Conservation (phyloP, 768 basidiomycete genomes). For the Psilocybe sp. region DNA sequence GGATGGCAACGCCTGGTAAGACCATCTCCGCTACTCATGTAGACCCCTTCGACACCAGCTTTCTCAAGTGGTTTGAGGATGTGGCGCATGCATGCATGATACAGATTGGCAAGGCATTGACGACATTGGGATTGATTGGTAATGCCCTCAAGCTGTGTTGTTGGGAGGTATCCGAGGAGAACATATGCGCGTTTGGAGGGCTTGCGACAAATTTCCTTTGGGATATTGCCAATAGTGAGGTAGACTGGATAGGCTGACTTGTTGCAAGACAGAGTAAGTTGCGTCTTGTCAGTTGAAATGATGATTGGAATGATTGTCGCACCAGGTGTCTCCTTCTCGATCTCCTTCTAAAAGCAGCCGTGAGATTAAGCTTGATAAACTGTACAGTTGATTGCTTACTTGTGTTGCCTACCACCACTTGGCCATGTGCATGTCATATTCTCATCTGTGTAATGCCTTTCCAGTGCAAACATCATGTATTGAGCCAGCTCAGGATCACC, state of each 20-base stretch:
- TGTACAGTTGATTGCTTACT: constrained; percentile 23
- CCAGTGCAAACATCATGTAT: constrained; percentile 30
- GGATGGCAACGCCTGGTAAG: constrained; percentile 26
- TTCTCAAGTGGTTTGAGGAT: constrained; percentile 28
- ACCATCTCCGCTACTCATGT: constrained; percentile 33
- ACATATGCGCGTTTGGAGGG: constrained; percentile 31
- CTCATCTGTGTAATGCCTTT: constrained; percentile 32
- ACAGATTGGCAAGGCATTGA: constrained; percentile 24
- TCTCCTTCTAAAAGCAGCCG: constrained; percentile 12
- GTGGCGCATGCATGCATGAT: constrained; percentile 31
- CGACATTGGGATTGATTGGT: constrained; percentile 19
- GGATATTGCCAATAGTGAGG: constrained; percentile 44
- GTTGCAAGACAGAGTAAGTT: constrained; percentile 35
- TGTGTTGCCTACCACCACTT: constrained; percentile 53
- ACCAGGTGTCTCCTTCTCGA: constrained; percentile 22
- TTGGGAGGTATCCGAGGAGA: constrained; percentile 39
- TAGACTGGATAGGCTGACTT: constrained; percentile 47
- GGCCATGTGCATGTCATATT: constrained; percentile 41
- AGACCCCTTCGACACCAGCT: constrained; percentile 20
- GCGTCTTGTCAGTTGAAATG: constrained; percentile 44
- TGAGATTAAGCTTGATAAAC: not conserved
- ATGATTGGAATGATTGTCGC: constrained; percentile 39
- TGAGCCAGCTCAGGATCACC: constrained; percentile 28
- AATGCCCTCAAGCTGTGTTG: constrained; percentile 28
- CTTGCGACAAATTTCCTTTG: constrained; percentile 35